Conservation (phyloP, 2,329 filamentous ascomycete species). For the Cladophialophora immunda region DNA sequence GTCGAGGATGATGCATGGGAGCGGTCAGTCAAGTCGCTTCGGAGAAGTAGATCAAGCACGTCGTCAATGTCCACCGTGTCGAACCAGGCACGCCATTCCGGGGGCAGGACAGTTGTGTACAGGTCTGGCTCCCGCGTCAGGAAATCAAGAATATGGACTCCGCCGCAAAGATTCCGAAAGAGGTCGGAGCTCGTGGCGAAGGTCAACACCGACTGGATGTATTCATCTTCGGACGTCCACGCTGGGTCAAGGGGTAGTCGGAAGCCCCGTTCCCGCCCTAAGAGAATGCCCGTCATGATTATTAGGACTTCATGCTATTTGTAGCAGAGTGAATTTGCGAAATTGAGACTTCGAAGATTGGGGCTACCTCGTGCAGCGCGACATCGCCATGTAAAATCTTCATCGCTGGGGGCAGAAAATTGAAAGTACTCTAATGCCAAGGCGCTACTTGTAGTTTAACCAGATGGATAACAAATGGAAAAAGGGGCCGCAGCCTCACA, state of each 20-base stretch:
- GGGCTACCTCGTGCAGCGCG: too few species aligned
- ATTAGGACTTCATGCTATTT: neutral
- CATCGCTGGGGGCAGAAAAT: neutral
- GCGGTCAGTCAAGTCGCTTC: slow-evolving; percentile 69
- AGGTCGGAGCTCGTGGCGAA: slow-evolving; percentile 78
- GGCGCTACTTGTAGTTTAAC: neutral
- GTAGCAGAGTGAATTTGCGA: neutral
- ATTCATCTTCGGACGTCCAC: slow-evolving; percentile 77
- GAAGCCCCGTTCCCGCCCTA: neutral
- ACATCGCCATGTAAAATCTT: neutral
- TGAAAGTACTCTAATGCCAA: slow-evolving; percentile 12
- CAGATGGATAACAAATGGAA: neutral
- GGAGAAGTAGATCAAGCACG: slow-evolving; percentile 81
- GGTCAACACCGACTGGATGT: slow-evolving; percentile 77
- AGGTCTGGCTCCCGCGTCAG: slow-evolving; percentile 85
- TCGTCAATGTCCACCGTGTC: slow-evolving; percentile 74
- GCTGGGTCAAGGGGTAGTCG: slow-evolving; percentile 74
- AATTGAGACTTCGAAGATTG: neutral
- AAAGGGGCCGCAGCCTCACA: slow-evolving; percentile 14
- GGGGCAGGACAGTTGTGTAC: slow-evolving; percentile 78
- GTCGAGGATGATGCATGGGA: slow-evolving; percentile 11
- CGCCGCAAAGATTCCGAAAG: slow-evolving; percentile 90
- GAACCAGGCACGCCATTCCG: slow-evolving; percentile 84
- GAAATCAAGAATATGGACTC: slow-evolving; percentile 97
- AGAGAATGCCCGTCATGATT: neutral